Percentiles rank a stretch among this genome's conserved stretches.
These are phyloP conservation scores for Lecanosticta acicola DNA, from an alignment of 2,329 filamentous ascomycete species.

Conservation along the genomic window DNA sequence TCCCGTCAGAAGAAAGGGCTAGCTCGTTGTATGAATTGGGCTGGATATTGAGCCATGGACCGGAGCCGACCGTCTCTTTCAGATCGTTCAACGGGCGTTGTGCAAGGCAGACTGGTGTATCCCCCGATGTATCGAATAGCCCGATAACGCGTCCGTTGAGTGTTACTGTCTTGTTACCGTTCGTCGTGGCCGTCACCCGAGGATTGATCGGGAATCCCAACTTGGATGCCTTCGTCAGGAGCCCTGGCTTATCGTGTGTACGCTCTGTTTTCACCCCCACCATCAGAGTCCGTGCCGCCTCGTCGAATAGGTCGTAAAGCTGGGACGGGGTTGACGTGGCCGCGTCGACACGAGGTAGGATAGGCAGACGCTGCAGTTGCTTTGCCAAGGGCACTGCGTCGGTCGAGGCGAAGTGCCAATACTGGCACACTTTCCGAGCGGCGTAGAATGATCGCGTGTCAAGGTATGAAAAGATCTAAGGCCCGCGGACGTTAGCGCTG, in stretches of 20 bases:
- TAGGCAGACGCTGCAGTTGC: constrained; percentile 29
- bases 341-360: constrained; percentile 23
- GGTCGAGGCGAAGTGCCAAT: constrained; percentile 30
- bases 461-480: constrained; percentile 26
- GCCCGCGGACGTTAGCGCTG: not conserved
- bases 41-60: constrained; percentile 30
- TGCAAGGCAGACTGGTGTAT: constrained; percentile 15
- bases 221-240: constrained; percentile 12
- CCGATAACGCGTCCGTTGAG: constrained; percentile 29
- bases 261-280: constrained; percentile 25
- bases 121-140: constrained; percentile 26
- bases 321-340: constrained; percentile 17
- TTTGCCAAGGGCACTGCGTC: constrained; percentile 26
- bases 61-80: constrained; percentile 30
- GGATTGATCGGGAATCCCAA: constrained; percentile 18
- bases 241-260: constrained; percentile 17
- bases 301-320: constrained; percentile 25
- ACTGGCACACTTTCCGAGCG: constrained; percentile 30
- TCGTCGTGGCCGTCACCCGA: constrained; percentile 20
- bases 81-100: constrained; percentile 29
- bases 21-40: constrained; percentile 28
- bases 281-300: constrained; percentile 31
- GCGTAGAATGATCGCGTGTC: constrained; percentile 30
- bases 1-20: constrained; percentile 29
- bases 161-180: constrained; percentile 25